These are phyloP conservation scores for Trichosanthes truncata DNA, from an alignment of 306 rosid genomes.

Conservation along the genomic window DNA sequence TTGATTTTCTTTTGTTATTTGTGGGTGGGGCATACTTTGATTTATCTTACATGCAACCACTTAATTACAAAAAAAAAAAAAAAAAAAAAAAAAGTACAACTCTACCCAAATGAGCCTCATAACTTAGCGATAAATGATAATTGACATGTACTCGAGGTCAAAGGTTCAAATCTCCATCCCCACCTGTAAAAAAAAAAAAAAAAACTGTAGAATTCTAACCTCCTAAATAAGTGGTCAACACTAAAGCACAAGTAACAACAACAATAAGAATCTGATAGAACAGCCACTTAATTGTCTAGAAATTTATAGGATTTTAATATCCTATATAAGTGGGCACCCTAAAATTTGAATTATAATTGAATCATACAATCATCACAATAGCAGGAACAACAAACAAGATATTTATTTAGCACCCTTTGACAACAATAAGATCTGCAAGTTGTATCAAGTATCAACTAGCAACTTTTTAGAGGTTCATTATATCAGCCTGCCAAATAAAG, in stretches of 20 bases:
- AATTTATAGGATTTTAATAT: background rate
- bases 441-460: too few relatives aligned
- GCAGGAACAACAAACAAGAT: background rate
- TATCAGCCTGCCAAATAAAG: constrained; percentile 3
- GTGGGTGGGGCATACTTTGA: too few relatives aligned
- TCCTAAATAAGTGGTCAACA: background rate
- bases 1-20: too few relatives aligned
- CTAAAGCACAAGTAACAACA: background rate
- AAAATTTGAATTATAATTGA: background rate
- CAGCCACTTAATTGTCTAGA: background rate
- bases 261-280: background rate
- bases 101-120: too few relatives aligned
- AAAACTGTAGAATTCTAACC: background rate
- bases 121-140: too few relatives aligned
- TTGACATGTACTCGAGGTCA: too few relatives aligned
- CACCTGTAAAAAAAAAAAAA: too few relatives aligned
- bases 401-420: background rate
- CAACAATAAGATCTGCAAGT: background rate
- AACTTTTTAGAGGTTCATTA: background rate
- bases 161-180: too few relatives aligned
- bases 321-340: background rate
- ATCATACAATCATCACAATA: background rate
- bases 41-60: too few relatives aligned
- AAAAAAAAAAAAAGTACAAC: too few relatives aligned
- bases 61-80: too few relatives aligned